Conservation (phyloP, 176 grass and related monocot genomes). For the Carex littledalei region DNA sequence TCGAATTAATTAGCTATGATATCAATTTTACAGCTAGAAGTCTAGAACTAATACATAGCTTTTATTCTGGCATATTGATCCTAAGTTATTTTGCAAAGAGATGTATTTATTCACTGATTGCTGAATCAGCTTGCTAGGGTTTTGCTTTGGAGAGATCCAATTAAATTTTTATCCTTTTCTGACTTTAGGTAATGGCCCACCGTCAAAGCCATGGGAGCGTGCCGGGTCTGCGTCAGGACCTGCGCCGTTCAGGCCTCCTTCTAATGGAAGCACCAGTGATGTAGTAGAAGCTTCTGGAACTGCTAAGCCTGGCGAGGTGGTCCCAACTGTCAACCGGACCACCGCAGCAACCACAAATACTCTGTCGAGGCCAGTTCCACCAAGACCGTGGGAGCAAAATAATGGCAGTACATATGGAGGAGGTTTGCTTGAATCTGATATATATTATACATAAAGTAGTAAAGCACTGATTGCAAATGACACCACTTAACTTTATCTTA, state of each 20-base stretch:
- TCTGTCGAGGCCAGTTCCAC: slow-evolving; percentile 43
- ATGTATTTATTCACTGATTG: background rate
- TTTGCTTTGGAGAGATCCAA: background rate
- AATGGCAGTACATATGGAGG: slow-evolving; percentile 67
- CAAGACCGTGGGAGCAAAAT: slow-evolving; percentile 84
- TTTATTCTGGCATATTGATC: background rate
- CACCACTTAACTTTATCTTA: background rate
- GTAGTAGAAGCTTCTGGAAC: slow-evolving; percentile 85
- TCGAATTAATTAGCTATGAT: background rate
- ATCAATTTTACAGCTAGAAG: background rate
- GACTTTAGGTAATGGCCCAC: slow-evolving; percentile 41
- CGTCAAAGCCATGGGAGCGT: slow-evolving; percentile 79
- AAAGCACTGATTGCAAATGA: background rate
- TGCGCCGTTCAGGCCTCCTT: slow-evolving; percentile 64
- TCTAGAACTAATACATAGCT: background rate
- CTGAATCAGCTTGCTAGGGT: background rate
- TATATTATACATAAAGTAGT: background rate
- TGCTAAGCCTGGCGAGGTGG: slow-evolving; percentile 72
- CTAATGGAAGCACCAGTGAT: slow-evolving; percentile 71
- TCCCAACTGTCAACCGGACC: slow-evolving; percentile 38
- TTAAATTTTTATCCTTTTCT: background rate
- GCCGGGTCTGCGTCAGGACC: slow-evolving; percentile 47
- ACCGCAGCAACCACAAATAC: slow-evolving; percentile 25
- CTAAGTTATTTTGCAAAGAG: background rate
- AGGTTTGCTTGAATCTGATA: background rate